A percentile compares a stretch with the other conserved stretches of the same genome.
Conservation (phyloP, 2,329 filamentous ascomycete species). For the Penicillium sp. region DNA sequence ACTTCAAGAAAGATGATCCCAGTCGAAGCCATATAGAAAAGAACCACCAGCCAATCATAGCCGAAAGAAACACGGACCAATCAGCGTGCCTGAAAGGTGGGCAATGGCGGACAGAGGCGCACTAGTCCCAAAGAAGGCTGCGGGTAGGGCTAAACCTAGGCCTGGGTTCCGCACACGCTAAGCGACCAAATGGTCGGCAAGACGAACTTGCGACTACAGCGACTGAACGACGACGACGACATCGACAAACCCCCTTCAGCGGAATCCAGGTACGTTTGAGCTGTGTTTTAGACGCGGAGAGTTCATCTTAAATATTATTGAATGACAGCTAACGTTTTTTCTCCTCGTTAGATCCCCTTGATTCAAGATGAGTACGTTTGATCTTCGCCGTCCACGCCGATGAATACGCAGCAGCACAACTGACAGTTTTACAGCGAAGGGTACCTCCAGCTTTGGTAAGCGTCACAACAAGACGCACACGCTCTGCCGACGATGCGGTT, state of each 20-base stretch:
- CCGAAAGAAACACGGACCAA: not conserved
- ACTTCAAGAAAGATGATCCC: too few species aligned
- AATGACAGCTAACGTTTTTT: conserved; percentile 15
- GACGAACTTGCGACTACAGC: conserved; percentile 15
- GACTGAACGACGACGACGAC: conserved; percentile 36
- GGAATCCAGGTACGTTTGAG: conserved; percentile 28
- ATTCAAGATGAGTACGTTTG: conserved; percentile 57
- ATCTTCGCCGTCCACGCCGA: conserved; percentile 20
- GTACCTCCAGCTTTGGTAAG: conserved; percentile 69
- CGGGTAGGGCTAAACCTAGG: conserved; percentile 30
- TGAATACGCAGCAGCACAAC: conserved; percentile 27
- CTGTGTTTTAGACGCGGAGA: conserved; percentile 10
- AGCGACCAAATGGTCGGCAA: conserved; percentile 24
- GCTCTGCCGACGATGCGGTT: conserved; percentile 97
- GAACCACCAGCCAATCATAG: not conserved
- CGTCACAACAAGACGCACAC: conserved; percentile 98
- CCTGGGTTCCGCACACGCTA: conserved; percentile 41
- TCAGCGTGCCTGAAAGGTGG: not conserved
- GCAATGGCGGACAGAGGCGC: not conserved
- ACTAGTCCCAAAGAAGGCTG: conserved; percentile 16
- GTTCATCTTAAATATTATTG: conserved; percentile 17
- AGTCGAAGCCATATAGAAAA: too few species aligned
- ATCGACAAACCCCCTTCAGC: conserved; percentile 43
- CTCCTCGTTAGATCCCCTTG: conserved; percentile 39
- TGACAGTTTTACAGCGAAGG: conserved; percentile 59